These are phyloP conservation scores for Penium margaritaceum DNA, from an alignment of 139 green algal genomes.

Conservation along the genomic window DNA sequence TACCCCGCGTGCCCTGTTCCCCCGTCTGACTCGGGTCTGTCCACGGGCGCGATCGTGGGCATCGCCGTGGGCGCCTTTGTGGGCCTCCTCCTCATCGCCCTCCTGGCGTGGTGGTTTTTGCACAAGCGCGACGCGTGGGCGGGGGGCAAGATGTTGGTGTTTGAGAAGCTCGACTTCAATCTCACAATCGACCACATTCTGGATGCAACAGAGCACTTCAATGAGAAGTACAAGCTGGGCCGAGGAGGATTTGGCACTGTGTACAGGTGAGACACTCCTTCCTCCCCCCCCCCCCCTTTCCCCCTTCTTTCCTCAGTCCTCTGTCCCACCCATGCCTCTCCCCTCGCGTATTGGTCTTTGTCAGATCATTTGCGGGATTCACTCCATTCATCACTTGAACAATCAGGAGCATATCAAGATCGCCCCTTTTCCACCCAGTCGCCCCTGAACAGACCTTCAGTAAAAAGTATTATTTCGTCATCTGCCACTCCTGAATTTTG, in stretches of 20 bases:
- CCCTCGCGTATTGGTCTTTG: too few species aligned
- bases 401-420: too few species aligned
- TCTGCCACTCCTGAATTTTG: too few species aligned
- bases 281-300: background rate
- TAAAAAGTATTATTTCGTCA: too few species aligned
- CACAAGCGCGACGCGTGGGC: background rate
- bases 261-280: conserved; percentile 10
- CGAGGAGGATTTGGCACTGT: conserved; percentile 24
- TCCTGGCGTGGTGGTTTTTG: conserved; percentile 6
- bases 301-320: too few species aligned
- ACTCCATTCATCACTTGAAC: too few species aligned
- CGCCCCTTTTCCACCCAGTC: too few species aligned
- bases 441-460: too few species aligned
- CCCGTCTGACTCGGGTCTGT: background rate
- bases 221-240: conserved; percentile 10
- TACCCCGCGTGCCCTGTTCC: background rate
- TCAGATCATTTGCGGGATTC: too few species aligned
- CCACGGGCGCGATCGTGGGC: conserved; percentile 12
- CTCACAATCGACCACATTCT: conserved; percentile 13
- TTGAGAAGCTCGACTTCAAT: conserved; percentile 20
- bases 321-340: too few species aligned
- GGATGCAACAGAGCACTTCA: conserved; percentile 25
- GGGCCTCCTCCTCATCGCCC: background rate
- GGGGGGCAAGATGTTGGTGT: conserved; percentile 12
- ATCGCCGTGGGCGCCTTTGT: conserved; percentile 18